Conservation (phyloP, 1,284 basidiomycete genomes). For the Malassezia slooffiae region DNA sequence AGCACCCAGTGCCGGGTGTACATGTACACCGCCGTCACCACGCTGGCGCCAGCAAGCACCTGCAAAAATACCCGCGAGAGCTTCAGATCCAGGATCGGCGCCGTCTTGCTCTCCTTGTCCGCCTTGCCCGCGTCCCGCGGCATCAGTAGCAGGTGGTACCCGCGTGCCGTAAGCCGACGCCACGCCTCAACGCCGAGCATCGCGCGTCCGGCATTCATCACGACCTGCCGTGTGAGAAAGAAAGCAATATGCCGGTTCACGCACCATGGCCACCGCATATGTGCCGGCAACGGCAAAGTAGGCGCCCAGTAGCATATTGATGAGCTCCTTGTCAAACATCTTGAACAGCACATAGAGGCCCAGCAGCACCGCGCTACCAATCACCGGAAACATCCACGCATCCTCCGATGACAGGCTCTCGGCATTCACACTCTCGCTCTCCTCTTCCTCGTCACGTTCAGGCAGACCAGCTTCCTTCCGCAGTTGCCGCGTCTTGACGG, state of each 20-base stretch:
- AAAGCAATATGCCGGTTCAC: too few relatives aligned
- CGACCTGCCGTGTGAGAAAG: too few relatives aligned
- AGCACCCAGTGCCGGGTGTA: constrained; percentile 57
- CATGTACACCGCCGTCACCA: constrained; percentile 62
- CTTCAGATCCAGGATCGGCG: constrained; percentile 19
- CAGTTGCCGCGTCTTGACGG: constrained; percentile 27
- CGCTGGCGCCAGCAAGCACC: constrained; percentile 49
- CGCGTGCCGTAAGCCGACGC: too few relatives aligned
- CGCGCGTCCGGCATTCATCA: too few relatives aligned
- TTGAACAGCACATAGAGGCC: constrained; percentile 39
- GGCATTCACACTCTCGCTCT: constrained; percentile 9
- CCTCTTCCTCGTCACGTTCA: constrained; percentile 17
- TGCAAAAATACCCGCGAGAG: too few relatives aligned
- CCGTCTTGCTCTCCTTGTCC: constrained; percentile 28
- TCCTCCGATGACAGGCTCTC: constrained; percentile 35
- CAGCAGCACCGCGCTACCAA: constrained; percentile 37
- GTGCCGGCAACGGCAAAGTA: constrained; percentile 41
- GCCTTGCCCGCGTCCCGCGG: too few relatives aligned
- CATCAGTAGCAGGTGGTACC: too few relatives aligned
- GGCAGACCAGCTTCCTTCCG: constrained; percentile 14
- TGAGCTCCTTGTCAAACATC: constrained; percentile 35
- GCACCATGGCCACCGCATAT: constrained; percentile 28
- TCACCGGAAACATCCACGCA: constrained; percentile 41
- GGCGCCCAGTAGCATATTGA: constrained; percentile 34
- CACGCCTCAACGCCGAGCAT: too few relatives aligned